Evolutionary conservation across 2,329 filamentous ascomycete species (phyloP).

Genomic region (Alternaria incomplexa): DNA sequence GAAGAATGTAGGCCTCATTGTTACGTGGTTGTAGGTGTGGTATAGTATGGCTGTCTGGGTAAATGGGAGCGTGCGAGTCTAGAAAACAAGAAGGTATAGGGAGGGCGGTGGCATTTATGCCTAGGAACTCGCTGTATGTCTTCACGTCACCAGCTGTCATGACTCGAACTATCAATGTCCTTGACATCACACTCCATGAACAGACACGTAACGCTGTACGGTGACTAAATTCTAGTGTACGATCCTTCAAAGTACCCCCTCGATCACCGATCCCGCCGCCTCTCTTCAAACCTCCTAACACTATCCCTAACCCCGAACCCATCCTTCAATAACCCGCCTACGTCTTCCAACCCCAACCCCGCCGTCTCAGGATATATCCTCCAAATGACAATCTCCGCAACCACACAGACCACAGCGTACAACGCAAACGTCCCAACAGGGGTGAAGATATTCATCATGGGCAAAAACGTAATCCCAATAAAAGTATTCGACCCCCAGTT

Average conservation of each 20-base stretch:
- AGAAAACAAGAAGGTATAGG: no score
- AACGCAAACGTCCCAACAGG: slow-evolving; percentile 78
- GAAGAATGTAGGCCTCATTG: neutral
- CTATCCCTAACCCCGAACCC: slow-evolving; percentile 69
- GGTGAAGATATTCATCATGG: slow-evolving; percentile 78
- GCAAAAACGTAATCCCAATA: slow-evolving; percentile 84
- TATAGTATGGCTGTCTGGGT: neutral
- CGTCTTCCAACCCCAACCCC: slow-evolving; percentile 81
- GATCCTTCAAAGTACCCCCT: neutral
- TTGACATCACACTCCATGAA: neutral
- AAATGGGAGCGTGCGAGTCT: neutral
- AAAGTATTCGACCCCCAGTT: slow-evolving; percentile 90
- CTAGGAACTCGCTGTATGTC: neutral
- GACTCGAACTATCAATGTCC: neutral
- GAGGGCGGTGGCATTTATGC: neutral
- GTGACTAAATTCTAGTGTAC: neutral
- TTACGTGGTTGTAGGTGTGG: neutral
- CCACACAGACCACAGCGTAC: slow-evolving; percentile 75
- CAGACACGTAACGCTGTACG: neutral
- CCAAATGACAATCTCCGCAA: slow-evolving; percentile 73
- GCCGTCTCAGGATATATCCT: slow-evolving; percentile 85
- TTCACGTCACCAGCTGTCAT: neutral
- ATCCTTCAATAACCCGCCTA: slow-evolving; percentile 71
- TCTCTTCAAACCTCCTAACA: slow-evolving; percentile 24
- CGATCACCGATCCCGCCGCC: slow-evolving; percentile 5